A percentile compares a stretch with the other conserved stretches of the same genome.
These are phyloP conservation scores for Ascodesmis nigricans DNA, from an alignment of 495 filamentous ascomycete genomes.

Conservation along the genomic window DNA sequence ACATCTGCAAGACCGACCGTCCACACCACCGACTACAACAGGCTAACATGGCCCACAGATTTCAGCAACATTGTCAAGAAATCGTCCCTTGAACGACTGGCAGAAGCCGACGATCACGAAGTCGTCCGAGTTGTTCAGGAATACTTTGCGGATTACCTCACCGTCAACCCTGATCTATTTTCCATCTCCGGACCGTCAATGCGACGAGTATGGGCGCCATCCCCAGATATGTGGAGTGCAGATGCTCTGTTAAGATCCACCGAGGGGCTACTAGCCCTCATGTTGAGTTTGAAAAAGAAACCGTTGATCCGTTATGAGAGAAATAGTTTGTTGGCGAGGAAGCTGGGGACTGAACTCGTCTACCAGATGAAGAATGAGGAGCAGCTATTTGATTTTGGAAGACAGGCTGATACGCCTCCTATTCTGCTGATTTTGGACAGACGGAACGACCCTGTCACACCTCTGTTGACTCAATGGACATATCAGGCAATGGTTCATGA, in stretches of 20 bases:
- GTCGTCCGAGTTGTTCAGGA: constrained; percentile 84
- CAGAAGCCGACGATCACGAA: constrained; percentile 95
- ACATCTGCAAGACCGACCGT: constrained; percentile 37
- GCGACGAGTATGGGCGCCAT: constrained; percentile 53
- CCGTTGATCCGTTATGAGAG: constrained; percentile 86
- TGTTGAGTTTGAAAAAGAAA: constrained; percentile 85
- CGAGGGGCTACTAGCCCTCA: constrained; percentile 61
- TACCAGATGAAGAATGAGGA: constrained; percentile 92
- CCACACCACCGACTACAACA: neutral
- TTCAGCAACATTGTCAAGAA: constrained; percentile 96
- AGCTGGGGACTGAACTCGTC: constrained; percentile 54
- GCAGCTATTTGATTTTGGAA: constrained; percentile 77
- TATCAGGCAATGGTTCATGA: constrained; percentile 99
- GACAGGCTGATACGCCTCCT: constrained; percentile 83
- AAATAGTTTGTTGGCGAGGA: constrained; percentile 74
- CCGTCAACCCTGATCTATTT: constrained; percentile 86
- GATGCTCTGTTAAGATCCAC: constrained; percentile 65
- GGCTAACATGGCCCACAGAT: constrained; percentile 25
- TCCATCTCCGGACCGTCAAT: constrained; percentile 54
- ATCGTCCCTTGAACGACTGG: constrained; percentile 79
- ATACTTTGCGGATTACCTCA: constrained; percentile 84
- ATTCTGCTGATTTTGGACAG: constrained; percentile 79
- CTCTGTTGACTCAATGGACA: constrained; percentile 88
- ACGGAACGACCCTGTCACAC: constrained; percentile 90
- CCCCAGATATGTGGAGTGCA: constrained; percentile 70